A percentile compares a stretch with the other conserved stretches of the same genome.
Evolutionary conservation across 1,139 yeast species (phyloP).

Genomic region (Candida tetrigidarum): DNA sequence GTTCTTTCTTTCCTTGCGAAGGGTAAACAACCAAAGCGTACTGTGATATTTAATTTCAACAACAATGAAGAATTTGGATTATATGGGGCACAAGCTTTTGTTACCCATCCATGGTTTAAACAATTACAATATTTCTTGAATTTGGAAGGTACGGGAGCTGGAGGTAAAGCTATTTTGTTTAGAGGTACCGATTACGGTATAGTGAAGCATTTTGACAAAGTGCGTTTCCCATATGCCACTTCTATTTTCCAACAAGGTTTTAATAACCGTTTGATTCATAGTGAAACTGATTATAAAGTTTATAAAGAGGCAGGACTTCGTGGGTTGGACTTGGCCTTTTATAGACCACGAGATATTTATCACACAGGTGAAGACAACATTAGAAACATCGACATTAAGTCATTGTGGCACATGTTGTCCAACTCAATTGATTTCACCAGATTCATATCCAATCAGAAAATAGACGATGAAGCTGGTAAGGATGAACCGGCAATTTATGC

Average conservation of each 20-base stretch:
- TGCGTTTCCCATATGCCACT: slow-evolving; percentile 75
- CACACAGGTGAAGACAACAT: slow-evolving; percentile 81
- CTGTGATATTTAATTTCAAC: slow-evolving; percentile 82
- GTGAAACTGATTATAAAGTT: slow-evolving; percentile 86
- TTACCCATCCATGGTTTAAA: slow-evolving; percentile 75
- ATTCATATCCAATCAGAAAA: slow-evolving; percentile 40
- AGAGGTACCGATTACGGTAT: slow-evolving; percentile 82
- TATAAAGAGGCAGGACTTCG: slow-evolving; percentile 70
- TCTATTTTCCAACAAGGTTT: slow-evolving; percentile 86
- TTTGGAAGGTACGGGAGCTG: slow-evolving; percentile 96
- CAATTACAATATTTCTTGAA: slow-evolving; percentile 71
- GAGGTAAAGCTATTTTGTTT: slow-evolving; percentile 84
- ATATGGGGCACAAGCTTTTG: slow-evolving; percentile 78
- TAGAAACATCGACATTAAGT: slow-evolving; percentile 59
- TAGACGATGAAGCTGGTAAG: slow-evolving; percentile 37
- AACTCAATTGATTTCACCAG: slow-evolving; percentile 63
- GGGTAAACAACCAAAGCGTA: slow-evolving; percentile 61
- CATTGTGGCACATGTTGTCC: slow-evolving; percentile 84
- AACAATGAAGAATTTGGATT: slow-evolving; percentile 92
- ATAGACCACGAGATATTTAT: slow-evolving; percentile 74
- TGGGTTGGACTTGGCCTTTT: slow-evolving; percentile 74
- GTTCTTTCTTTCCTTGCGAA: slow-evolving; percentile 56
- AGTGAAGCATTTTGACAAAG: slow-evolving; percentile 42
- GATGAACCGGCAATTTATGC: slow-evolving; percentile 60
- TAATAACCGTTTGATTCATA: slow-evolving; percentile 67